phyloP scores from a whole-genome alignment of 2,329 filamentous ascomycete species.

The Microsporum canis region DNA sequence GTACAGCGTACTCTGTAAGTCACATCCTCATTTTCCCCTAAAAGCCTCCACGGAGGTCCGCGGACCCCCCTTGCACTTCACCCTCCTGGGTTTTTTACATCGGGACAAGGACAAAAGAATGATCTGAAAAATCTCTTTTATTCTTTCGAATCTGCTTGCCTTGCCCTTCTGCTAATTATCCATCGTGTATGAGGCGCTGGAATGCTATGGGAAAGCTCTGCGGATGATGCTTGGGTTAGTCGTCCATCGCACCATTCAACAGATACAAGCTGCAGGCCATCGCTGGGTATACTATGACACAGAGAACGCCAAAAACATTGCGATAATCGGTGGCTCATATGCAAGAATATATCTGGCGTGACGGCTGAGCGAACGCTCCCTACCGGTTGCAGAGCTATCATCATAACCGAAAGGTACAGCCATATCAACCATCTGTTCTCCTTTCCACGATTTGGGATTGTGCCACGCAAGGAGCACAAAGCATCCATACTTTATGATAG shows the following conservation, averaged over 20 bases:
- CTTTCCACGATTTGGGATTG: neutral
- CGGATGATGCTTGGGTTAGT: neutral
- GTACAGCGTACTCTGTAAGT: too few species aligned
- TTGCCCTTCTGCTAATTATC: too few species aligned
- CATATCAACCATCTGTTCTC: neutral
- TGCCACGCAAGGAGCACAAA: neutral
- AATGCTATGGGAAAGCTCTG: neutral
- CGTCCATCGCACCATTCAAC: neutral
- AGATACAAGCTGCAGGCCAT: neutral
- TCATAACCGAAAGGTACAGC: neutral
- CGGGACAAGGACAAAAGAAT: too few species aligned
- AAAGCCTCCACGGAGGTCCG: too few species aligned
- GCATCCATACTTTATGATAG: neutral
- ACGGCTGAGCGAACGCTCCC: neutral
- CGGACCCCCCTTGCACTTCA: too few species aligned
- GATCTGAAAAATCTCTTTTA: too few species aligned
- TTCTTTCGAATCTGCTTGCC: too few species aligned
- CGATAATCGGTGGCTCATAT: neutral
- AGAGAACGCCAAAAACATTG: neutral
- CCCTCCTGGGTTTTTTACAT: too few species aligned
- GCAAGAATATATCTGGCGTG: neutral
- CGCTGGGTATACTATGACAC: neutral
- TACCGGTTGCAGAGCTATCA: neutral
- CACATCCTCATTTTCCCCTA: too few species aligned
- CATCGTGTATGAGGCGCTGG: neutral